Evolutionary conservation across 371 early-diverging fungal genomes (phyloP).

Genomic region (Syncephalastrum monosporum): DNA sequence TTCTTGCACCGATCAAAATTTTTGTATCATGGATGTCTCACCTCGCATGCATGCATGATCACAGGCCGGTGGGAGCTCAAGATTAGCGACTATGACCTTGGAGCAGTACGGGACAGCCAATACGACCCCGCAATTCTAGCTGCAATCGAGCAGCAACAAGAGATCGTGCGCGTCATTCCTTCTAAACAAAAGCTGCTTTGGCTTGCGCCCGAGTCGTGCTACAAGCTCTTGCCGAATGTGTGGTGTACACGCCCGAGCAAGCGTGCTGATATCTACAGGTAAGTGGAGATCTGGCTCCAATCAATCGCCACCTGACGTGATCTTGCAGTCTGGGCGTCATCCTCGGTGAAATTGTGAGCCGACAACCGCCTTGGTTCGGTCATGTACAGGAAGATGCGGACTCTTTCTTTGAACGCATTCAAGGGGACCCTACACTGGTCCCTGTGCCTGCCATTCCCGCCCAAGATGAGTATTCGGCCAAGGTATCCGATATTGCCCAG

Average conservation of each 20-base stretch:
- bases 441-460: slow-evolving; percentile 4
- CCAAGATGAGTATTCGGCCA: slow-evolving; percentile 38
- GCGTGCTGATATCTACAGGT: slow-evolving; percentile 45
- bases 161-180: slow-evolving; percentile 3
- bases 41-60: slow-evolving; percentile 45
- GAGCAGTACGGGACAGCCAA: slow-evolving; percentile 31
- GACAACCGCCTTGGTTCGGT: slow-evolving; percentile 19
- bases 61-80: slow-evolving; percentile 54
- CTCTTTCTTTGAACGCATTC: slow-evolving; percentile 24
- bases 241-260: slow-evolving; percentile 36
- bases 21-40: slow-evolving; percentile 41
- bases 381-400: slow-evolving; percentile 27
- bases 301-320: neutral
- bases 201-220: slow-evolving; percentile 50
- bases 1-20: slow-evolving; percentile 55
- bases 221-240: slow-evolving; percentile 15
- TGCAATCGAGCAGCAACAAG: neutral
- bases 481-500: slow-evolving; percentile 36
- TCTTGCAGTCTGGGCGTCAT: slow-evolving; percentile 42
- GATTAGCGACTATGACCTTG: slow-evolving; percentile 46
- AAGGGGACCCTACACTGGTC: slow-evolving; percentile 20
- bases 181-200: slow-evolving; percentile 34
- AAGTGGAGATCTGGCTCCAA: neutral
- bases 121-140: slow-evolving; percentile 10
- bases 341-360: slow-evolving; percentile 50